Conservation (phyloP, 2,329 filamentous ascomycete genomes). For the Beauveria caledonica region DNA sequence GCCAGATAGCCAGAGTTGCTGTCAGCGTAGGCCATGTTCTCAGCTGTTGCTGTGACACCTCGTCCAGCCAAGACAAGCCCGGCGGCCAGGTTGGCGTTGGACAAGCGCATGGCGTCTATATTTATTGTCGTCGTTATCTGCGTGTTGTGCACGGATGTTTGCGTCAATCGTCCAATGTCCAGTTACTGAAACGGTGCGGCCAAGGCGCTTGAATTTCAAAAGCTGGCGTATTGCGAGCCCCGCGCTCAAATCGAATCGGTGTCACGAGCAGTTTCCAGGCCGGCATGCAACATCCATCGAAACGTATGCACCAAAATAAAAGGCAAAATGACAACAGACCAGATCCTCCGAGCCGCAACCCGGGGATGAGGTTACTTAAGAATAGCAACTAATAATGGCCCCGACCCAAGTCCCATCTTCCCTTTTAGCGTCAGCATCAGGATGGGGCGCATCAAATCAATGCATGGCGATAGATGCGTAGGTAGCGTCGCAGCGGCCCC, state of each 20-base stretch:
- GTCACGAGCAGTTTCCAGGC: background rate
- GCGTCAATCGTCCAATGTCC: background rate
- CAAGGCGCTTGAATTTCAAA: background rate
- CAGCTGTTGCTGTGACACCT: conserved; percentile 7
- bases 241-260: background rate
- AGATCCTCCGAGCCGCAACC: background rate
- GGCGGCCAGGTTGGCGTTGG: conserved; percentile 1
- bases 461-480: background rate
- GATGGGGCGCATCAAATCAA: conserved; percentile 2
- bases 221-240: background rate
- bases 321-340: background rate
- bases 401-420: background rate
- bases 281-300: background rate
- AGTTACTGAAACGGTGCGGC: background rate
- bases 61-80: conserved; percentile 1
- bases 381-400: background rate
- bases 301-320: background rate
- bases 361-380: background rate
- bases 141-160: background rate
- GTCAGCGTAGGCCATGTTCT: conserved; percentile 21
- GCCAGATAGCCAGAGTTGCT: conserved; percentile 29
- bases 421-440: conserved; percentile 4
- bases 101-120: background rate
- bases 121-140: background rate
- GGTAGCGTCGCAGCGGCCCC: conserved; percentile 1